A percentile compares a stretch with the other conserved stretches of the same genome.
Conservation (phyloP, 495 filamentous ascomycete species). For the Hypoxylon fragiforme region DNA sequence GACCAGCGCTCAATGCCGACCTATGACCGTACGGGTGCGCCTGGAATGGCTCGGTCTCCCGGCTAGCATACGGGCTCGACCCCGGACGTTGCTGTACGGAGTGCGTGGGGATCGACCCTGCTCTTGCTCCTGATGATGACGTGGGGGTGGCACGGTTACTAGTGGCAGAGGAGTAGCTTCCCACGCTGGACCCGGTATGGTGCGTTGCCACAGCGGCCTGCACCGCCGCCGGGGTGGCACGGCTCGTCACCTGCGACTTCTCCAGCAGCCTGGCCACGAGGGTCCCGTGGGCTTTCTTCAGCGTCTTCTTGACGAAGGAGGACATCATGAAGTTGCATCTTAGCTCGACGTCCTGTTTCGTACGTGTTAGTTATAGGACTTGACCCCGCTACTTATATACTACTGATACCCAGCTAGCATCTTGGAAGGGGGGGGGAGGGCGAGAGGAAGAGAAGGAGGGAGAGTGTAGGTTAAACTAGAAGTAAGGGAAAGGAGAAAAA, state of each 20-base stretch:
- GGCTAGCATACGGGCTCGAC: too few species aligned
- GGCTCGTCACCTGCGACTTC: constrained; percentile 51
- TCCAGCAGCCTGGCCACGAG: constrained; percentile 67
- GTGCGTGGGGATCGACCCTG: too few species aligned
- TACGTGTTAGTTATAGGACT: neutral
- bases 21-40: constrained; percentile 2
- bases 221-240: neutral
- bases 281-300: constrained; percentile 68
- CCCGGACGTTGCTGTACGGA: too few species aligned
- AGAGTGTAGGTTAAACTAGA: too few species aligned
- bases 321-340: constrained; percentile 73
- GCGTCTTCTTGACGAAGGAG: constrained; percentile 72
- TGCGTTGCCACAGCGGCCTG: neutral
- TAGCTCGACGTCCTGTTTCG: constrained; percentile 65
- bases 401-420: too few species aligned
- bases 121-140: too few species aligned
- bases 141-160: too few species aligned
- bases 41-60: constrained; percentile 3
- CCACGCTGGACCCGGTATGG: constrained; percentile 12
- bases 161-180: too few species aligned
- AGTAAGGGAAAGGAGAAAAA: neutral
- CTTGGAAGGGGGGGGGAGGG: too few species aligned
- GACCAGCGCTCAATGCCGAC: neutral
- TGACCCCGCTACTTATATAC: too few species aligned
- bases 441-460: too few species aligned